A percentile compares a stretch with the other conserved stretches of the same genome.
Evolutionary conservation across 805 yeast genomes (phyloP).

Genomic region (Ogataea thermomethanolica): DNA sequence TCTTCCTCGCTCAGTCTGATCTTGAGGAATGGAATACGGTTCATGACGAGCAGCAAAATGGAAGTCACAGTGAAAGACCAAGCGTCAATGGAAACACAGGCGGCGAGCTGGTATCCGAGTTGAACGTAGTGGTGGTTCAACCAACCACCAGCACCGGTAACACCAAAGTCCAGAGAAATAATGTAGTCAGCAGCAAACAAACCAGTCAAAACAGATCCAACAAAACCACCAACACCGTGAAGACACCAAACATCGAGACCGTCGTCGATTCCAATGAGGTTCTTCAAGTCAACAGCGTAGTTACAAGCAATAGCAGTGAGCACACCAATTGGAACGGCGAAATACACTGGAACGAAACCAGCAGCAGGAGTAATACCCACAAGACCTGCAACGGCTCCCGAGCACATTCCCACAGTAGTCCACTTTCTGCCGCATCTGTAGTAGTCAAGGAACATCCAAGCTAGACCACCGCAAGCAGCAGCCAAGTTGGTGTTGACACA

Average conservation of each 20-base stretch:
- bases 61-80: conserved; percentile 79
- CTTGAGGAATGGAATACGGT: conserved; percentile 75
- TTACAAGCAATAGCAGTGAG: conserved; percentile 77
- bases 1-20: conserved; percentile 82
- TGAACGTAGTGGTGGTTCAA: conserved; percentile 77
- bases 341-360: conserved; percentile 91
- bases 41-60: conserved; percentile 60
- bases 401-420: conserved; percentile 92
- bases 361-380: conserved; percentile 98
- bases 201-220: conserved; percentile 84
- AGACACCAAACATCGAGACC: conserved; percentile 93
- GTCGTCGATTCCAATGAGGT: conserved; percentile 74
- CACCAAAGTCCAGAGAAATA: conserved; percentile 72
- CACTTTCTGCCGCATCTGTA: conserved; percentile 82
- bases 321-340: conserved; percentile 80
- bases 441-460: conserved; percentile 92
- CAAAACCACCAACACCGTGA: conserved; percentile 91
- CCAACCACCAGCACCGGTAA: conserved; percentile 80
- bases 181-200: conserved; percentile 89
- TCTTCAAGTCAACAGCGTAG: conserved; percentile 79
- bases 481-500: conserved; percentile 90
- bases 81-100: conserved; percentile 59
- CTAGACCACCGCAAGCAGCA: conserved; percentile 87
- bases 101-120: conserved; percentile 87
- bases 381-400: conserved; percentile 90